Evolutionary conservation across 2,329 filamentous ascomycete species (phyloP).

Genomic region (Exserohilum turcica): DNA sequence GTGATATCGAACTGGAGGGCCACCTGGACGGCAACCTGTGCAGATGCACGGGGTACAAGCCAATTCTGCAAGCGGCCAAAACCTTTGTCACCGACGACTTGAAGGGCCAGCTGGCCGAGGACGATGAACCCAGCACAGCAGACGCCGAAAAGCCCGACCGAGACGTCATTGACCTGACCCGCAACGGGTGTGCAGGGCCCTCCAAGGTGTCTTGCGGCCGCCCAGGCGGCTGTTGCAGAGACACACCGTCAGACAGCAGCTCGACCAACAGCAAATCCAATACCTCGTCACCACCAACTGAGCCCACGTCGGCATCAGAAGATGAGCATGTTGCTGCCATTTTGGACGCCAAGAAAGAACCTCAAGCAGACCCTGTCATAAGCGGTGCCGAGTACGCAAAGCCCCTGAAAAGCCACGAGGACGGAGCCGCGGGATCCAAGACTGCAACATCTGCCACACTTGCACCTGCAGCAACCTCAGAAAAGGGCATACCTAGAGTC

Average conservation of each 20-base stretch:
- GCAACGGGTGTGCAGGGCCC: slow-evolving; percentile 28
- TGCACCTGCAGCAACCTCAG: slow-evolving; percentile 60
- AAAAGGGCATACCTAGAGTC: slow-evolving; percentile 58
- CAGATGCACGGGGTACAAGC: slow-evolving; percentile 89
- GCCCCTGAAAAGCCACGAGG: slow-evolving; percentile 45
- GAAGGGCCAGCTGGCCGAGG: slow-evolving; percentile 57
- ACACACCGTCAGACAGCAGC: slow-evolving; percentile 38
- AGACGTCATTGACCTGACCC: slow-evolving; percentile 33
- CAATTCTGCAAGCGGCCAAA: slow-evolving; percentile 89
- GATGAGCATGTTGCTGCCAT: slow-evolving; percentile 37
- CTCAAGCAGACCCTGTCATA: slow-evolving; percentile 28
- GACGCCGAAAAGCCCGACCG: slow-evolving; percentile 32
- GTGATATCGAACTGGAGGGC: slow-evolving; percentile 47
- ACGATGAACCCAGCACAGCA: slow-evolving; percentile 56
- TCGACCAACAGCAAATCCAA: slow-evolving; percentile 34
- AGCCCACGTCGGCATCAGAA: slow-evolving; percentile 32
- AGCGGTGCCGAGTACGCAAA: slow-evolving; percentile 41
- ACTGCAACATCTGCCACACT: slow-evolving; percentile 40
- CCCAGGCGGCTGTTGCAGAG: slow-evolving; percentile 47
- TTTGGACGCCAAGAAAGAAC: slow-evolving; percentile 26
- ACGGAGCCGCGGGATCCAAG: slow-evolving; percentile 56
- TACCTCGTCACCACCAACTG: slow-evolving; percentile 37
- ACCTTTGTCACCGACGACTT: slow-evolving; percentile 70
- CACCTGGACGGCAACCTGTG: slow-evolving; percentile 92
- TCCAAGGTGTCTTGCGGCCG: slow-evolving; percentile 43